These are phyloP conservation scores for Trichoderma oligosporum DNA, from an alignment of 2,329 filamentous ascomycete genomes.

Conservation along the genomic window DNA sequence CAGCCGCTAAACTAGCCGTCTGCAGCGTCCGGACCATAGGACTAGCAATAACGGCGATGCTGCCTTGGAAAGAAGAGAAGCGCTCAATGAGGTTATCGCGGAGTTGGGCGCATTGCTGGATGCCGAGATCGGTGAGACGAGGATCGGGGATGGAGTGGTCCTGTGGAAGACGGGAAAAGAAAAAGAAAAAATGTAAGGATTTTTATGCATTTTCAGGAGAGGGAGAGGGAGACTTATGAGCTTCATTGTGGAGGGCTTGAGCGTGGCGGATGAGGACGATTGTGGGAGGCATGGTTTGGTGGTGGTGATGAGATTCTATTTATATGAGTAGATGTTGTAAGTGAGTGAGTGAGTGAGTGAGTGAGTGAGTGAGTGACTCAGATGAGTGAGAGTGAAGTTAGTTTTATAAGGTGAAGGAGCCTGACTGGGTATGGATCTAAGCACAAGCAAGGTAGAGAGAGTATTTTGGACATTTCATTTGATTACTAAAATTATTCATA, in stretches of 20 bases:
- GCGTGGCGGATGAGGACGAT: slow-evolving; percentile 87
- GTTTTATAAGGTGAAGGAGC: no score
- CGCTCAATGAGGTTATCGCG: slow-evolving; percentile 41
- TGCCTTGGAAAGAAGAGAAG: slow-evolving; percentile 28
- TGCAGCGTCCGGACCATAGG: slow-evolving; percentile 64
- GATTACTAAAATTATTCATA: no score
- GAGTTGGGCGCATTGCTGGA: slow-evolving; percentile 46
- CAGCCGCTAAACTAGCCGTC: slow-evolving; percentile 55
- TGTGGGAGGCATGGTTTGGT: slow-evolving; percentile 47
- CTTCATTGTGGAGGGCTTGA: slow-evolving; percentile 59
- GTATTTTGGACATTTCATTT: no score
- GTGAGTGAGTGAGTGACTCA: neutral
- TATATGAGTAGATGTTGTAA: neutral
- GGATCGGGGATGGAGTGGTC: slow-evolving; percentile 50
- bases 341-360: neutral
- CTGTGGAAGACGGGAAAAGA: slow-evolving; percentile 31
- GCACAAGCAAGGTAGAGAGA: no score
- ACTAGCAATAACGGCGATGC: slow-evolving; percentile 56
- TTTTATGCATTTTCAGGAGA: neutral
- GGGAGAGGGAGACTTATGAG: slow-evolving; percentile 41
- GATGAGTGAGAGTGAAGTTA: no score
- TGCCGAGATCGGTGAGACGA: slow-evolving; percentile 46
- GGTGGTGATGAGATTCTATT: neutral
- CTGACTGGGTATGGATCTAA: no score
- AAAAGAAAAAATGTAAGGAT: neutral